Evolutionary conservation across 2,329 filamentous ascomycete species (phyloP).

Genomic region (Clonostachys byssicola): DNA sequence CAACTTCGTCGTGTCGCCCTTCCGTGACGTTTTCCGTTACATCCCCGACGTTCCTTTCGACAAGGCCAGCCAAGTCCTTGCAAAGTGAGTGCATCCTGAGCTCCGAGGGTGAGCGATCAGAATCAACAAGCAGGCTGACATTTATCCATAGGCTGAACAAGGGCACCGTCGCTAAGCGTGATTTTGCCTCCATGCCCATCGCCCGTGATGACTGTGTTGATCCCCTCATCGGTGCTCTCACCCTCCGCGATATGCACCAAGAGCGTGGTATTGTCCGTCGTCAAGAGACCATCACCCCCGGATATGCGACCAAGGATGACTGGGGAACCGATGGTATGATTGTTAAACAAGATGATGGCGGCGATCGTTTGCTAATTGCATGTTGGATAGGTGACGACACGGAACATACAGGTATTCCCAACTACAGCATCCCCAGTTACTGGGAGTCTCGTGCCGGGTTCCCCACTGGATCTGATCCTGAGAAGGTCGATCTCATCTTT

Average conservation of each 20-base stretch:
- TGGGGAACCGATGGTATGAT: slow-evolving; percentile 40
- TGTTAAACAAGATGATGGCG: not conserved
- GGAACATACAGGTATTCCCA: slow-evolving; percentile 38
- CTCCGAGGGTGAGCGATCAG: not conserved
- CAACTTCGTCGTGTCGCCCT: slow-evolving; percentile 52
- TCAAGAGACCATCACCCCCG: slow-evolving; percentile 40
- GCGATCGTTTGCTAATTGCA: not conserved
- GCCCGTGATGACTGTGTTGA: slow-evolving; percentile 41
- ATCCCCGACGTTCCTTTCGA: slow-evolving; percentile 46
- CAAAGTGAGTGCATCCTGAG: slow-evolving; percentile 10
- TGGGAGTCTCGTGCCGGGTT: slow-evolving; percentile 45
- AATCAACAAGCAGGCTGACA: not conserved
- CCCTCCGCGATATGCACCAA: slow-evolving; percentile 12
- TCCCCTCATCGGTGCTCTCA: slow-evolving; percentile 25
- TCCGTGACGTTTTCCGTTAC: slow-evolving; percentile 47
- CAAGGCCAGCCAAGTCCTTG: slow-evolving; percentile 27
- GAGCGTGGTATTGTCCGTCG: slow-evolving; percentile 36
- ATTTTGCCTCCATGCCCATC: slow-evolving; percentile 26
- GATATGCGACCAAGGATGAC: slow-evolving; percentile 52
- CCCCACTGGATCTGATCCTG: slow-evolving; percentile 30
- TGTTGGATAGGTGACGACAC: slow-evolving; percentile 44
- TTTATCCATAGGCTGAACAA: slow-evolving; percentile 32
- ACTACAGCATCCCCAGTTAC: slow-evolving; percentile 41
- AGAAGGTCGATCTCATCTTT: slow-evolving; percentile 48
- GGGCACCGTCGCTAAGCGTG: slow-evolving; percentile 24